Percentiles rank a stretch among this genome's conserved stretches.
phyloP scores from a whole-genome alignment of 1,139 yeast genomes.

The Lodderomyces pseudojiufengensis region DNA sequence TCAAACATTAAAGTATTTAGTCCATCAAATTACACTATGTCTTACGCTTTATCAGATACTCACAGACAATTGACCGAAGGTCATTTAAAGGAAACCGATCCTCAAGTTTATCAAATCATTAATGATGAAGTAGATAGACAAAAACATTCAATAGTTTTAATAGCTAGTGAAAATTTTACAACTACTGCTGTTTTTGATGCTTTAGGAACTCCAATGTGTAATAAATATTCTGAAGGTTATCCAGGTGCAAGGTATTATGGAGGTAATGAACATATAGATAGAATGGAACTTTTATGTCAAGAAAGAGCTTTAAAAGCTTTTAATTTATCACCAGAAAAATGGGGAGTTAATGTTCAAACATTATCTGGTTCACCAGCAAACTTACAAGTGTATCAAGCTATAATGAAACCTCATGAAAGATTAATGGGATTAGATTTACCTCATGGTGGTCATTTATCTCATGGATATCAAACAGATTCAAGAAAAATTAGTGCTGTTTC shows the following conservation, averaged over 20 bases:
- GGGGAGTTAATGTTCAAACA: slow-evolving; percentile 99
- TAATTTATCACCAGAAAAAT: slow-evolving; percentile 69
- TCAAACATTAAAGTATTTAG: no score
- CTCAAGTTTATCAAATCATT: slow-evolving; percentile 78
- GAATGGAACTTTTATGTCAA: slow-evolving; percentile 89
- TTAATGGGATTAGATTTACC: slow-evolving; percentile 97
- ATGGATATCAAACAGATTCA: slow-evolving; percentile 95
- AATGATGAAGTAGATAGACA: slow-evolving; percentile 90
- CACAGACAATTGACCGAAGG: slow-evolving; percentile 67
- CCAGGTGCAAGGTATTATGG: slow-evolving; percentile 89
- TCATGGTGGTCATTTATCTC: slow-evolving; percentile 97
- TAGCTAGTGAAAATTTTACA: slow-evolving; percentile 97
- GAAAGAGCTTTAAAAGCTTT: slow-evolving; percentile 90
- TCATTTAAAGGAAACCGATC: slow-evolving; percentile 71
- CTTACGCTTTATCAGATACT: slow-evolving; percentile 63
- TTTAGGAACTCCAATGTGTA: slow-evolving; percentile 94
- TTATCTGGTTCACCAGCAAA: slow-evolving; percentile 97
- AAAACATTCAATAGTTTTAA: slow-evolving; percentile 87
- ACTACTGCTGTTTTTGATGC: slow-evolving; percentile 96
- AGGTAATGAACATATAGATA: slow-evolving; percentile 92
- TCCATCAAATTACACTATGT: slow-evolving; percentile 22
- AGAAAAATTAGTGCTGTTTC: slow-evolving; percentile 95
- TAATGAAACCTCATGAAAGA: slow-evolving; percentile 92
- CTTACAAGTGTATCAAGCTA: slow-evolving; percentile 91
- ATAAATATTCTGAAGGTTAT: slow-evolving; percentile 84